Percentiles rank a stretch among this genome's conserved stretches.
Conservation (phyloP, 352 stramenopile genomes). For the Globisporangium emineosum region DNA sequence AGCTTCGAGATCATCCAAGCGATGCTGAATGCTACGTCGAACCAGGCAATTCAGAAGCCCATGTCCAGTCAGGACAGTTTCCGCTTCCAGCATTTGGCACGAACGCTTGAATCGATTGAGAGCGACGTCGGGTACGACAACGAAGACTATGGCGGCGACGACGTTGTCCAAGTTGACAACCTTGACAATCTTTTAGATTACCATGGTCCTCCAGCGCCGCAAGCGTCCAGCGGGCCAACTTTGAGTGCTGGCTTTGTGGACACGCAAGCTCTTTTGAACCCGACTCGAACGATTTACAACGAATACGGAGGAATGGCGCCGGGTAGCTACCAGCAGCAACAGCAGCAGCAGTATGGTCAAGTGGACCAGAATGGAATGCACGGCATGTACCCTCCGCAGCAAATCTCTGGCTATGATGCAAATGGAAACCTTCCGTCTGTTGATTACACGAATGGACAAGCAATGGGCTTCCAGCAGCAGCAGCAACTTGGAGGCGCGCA, state of each 20-base stretch:
- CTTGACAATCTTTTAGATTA: conserved; percentile 84
- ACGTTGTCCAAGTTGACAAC: conserved; percentile 84
- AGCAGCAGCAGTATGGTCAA: conserved; percentile 29
- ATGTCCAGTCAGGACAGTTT: conserved; percentile 88
- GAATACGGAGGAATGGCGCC: conserved; percentile 28
- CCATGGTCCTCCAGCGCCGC: conserved; percentile 24
- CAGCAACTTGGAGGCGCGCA: conserved; percentile 18
- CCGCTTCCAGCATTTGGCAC: conserved; percentile 78
- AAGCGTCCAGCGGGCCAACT: conserved; percentile 5
- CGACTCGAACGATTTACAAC: conserved; percentile 46
- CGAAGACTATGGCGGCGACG: conserved; percentile 77
- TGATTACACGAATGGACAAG: conserved; percentile 34
- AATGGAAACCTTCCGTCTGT: conserved; percentile 19
- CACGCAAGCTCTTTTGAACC: conserved; percentile 65
- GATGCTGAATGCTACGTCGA: conserved; percentile 84
- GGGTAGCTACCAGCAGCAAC: conserved; percentile 27
- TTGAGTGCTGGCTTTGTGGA: conserved; percentile 52
- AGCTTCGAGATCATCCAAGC: conserved; percentile 88
- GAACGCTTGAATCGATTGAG: conserved; percentile 78
- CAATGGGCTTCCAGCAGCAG: conserved; percentile 19
- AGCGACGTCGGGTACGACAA: conserved; percentile 81
- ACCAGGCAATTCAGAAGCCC: conserved; percentile 81
- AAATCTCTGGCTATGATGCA: conserved; percentile 3
- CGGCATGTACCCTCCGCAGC: conserved; percentile 25
- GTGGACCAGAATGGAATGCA: conserved; percentile 25